A percentile compares a stretch with the other conserved stretches of the same genome.
Conservation (phyloP, 768 basidiomycete species). For the Rhodotorula diobovata region DNA sequence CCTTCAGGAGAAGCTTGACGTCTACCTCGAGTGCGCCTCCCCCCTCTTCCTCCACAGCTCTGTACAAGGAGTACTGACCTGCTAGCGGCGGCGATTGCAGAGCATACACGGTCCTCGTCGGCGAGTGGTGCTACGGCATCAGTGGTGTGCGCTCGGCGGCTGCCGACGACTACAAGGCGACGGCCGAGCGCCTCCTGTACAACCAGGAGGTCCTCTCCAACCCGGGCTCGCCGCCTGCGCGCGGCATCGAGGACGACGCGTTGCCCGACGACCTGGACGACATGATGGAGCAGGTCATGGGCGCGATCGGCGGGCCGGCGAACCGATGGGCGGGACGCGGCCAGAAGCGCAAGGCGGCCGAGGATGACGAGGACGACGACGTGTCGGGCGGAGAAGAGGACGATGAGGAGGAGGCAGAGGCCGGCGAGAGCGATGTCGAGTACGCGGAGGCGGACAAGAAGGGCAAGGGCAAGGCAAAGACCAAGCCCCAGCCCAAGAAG, state of each 20-base stretch:
- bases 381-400: not conserved
- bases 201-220: conserved; percentile 9
- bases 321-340: not conserved
- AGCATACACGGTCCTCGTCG: conserved; percentile 20
- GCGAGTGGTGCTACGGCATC: conserved; percentile 19
- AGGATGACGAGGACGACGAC: not conserved
- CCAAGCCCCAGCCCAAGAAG: conserved; percentile 1
- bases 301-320: not conserved
- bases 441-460: not conserved
- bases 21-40: conserved; percentile 29
- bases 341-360: not conserved
- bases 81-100: not conserved
- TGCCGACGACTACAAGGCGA: conserved; percentile 17
- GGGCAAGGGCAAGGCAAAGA: not conserved
- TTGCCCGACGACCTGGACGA: not conserved
- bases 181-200: not conserved
- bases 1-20: conserved; percentile 36
- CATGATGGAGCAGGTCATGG: not conserved
- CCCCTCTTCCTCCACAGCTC: not conserved
- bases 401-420: not conserved
- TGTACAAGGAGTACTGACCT: too few relatives aligned
- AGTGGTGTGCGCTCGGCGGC: not conserved
- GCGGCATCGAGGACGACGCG: not conserved
- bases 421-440: not conserved
- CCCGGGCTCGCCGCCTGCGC: not conserved